Conservation (phyloP, 306 rosid species). For the Prosopis cineraria region DNA sequence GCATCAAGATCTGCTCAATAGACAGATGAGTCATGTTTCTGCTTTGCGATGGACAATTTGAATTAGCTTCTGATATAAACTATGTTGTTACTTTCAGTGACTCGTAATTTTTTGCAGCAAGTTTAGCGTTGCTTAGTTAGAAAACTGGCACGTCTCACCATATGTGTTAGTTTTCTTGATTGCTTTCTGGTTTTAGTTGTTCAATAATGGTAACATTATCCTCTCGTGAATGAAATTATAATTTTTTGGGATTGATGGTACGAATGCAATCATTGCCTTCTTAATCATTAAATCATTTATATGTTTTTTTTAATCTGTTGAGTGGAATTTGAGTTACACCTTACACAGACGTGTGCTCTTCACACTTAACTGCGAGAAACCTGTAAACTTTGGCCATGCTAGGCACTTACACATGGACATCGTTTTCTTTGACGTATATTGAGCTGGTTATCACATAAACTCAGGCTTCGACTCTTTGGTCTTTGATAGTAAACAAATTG, state of each 20-base stretch:
- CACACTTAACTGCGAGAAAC: too few species aligned
- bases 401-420: not conserved
- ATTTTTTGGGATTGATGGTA: not conserved
- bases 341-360: too few species aligned
- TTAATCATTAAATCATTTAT: not conserved
- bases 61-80: conserved; percentile 29
- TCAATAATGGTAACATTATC: not conserved
- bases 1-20: conserved; percentile 36
- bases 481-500: too few species aligned
- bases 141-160: not conserved
- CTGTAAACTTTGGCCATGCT: conserved; percentile 23
- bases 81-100: not conserved
- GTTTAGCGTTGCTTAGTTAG: conserved; percentile 16
- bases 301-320: not conserved
- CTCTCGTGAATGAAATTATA: not conserved
- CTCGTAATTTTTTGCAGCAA: not conserved
- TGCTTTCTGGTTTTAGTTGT: conserved; percentile 13
- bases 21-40: conserved; percentile 33
- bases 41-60: conserved; percentile 15
- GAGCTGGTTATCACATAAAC: too few species aligned
- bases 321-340: conserved; percentile 26
- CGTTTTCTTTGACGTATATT: not conserved
- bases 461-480: too few species aligned
- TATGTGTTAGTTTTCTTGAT: not conserved
- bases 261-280: not conserved